These are phyloP conservation scores for Komagataella populi DNA, from an alignment of 805 yeast genomes.

Conservation along the genomic window DNA sequence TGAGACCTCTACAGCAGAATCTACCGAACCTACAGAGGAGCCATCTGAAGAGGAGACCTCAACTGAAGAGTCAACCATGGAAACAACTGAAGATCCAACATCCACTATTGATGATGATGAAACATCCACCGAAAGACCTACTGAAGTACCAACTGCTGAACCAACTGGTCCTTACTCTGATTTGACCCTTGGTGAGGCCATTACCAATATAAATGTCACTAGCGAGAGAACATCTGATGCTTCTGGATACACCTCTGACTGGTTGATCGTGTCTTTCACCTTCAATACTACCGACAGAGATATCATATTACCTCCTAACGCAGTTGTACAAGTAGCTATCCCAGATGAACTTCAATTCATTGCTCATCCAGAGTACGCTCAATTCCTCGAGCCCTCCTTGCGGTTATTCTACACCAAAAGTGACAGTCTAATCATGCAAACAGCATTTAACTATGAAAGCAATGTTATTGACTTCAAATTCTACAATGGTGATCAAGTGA, in stretches of 20 bases:
- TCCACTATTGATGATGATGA: neutral
- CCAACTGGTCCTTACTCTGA: neutral
- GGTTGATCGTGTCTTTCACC: neutral
- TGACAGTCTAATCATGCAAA: neutral
- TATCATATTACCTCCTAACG: neutral
- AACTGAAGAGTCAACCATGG: neutral
- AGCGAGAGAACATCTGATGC: neutral
- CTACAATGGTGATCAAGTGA: neutral
- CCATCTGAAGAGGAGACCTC: neutral
- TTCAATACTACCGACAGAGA: neutral
- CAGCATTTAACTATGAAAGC: neutral
- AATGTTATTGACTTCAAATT: neutral
- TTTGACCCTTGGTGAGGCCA: neutral
- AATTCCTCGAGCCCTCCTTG: neutral
- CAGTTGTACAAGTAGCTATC: neutral
- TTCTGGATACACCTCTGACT: neutral
- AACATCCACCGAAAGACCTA: neutral
- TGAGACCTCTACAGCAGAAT: neutral
- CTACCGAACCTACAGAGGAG: neutral
- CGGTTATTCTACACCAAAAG: neutral
- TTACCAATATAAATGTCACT: neutral
- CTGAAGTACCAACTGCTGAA: neutral
- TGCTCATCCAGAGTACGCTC: neutral
- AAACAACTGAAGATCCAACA: neutral
- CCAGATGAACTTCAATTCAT: neutral